Base-by-base conservation (phyloP, 2,329 filamentous ascomycete species). In the Paecilomyces niveus region DNA sequence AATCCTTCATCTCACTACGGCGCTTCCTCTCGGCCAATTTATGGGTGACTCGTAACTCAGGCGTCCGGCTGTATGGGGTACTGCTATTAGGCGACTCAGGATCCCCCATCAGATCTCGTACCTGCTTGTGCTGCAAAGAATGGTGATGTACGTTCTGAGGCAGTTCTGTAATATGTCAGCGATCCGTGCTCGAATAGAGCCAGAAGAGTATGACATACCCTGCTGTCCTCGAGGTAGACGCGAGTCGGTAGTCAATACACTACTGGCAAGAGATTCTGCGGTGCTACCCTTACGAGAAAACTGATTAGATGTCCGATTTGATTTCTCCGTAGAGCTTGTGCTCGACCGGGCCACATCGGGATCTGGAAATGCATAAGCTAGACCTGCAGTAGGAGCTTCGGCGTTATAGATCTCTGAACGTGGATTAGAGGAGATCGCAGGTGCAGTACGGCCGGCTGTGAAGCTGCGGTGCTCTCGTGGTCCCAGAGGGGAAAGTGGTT, bases 1-100 rank as follows among this genome's bases (percentile, higher is more conserved):
- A 78, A 63, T 80, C 77, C 60, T 81, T 81, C 78, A 81, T 81
- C 61, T 81, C 78, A 58, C 78, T 80, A 53, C 78, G 76, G 39
- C 78, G 77, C 65, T 81, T 81, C 15, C 78, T 72, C 68, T 81
- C 78, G 15, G 78, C 78, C 26, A 81, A 65, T 60, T 81, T 81
- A 61, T 81, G 78, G 9, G 77, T 80, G 15, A 80, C 75, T 53
- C 78, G 70, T 51, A 81, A 67, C 64, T 80, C 78, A 1, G 78
- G 78, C 1, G 78, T 81, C 51, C 78, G 69, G 61, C 78, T 80
- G 62, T 81, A 81, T 0, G 78, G 78, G 1, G 78, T 79, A 53
- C 69, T 71, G 51, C 72, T 70, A 55, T 72, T 70, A 13, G 71
- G 69, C 3, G 72, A 69, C 49, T 80, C 78, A 6, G 73, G 65